A percentile compares a stretch with the other conserved stretches of the same genome.
phyloP scores from a whole-genome alignment of 2,329 filamentous ascomycete genomes.

The Talaromyces sp. region DNA sequence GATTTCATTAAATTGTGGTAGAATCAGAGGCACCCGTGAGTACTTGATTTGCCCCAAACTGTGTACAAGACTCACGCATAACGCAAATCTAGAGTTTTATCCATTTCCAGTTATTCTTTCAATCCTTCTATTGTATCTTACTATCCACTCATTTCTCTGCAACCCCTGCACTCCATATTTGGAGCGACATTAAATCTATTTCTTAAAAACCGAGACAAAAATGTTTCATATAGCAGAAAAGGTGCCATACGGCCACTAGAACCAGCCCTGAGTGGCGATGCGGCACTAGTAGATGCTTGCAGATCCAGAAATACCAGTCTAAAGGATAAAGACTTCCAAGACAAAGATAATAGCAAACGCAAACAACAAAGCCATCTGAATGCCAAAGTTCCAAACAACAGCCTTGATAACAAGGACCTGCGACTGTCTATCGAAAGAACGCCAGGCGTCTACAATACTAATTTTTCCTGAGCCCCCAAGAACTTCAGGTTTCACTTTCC shows the following conservation, averaged over 20 bases:
- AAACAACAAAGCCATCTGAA: conserved; percentile 45
- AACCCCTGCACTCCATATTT: not conserved
- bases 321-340: conserved; percentile 47
- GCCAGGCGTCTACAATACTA: conserved; percentile 70
- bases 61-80: no score
- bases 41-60: not conserved
- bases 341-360: conserved; percentile 47
- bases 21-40: not conserved
- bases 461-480: conserved; percentile 66
- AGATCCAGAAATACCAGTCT: not conserved
- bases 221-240: not conserved
- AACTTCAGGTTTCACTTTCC: conserved; percentile 65
- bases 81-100: not conserved
- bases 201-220: not conserved
- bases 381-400: conserved; percentile 63
- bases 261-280: no score
- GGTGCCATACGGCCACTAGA: no score
- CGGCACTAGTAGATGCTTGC: no score
- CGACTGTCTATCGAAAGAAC: conserved; percentile 65
- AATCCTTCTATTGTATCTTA: not conserved
- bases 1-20: not conserved
- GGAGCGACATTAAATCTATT: not conserved
- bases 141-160: not conserved
- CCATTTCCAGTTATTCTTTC: not conserved
- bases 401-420: conserved; percentile 69